Evolutionary conservation across 805 yeast species (phyloP).

Genomic region (Metschnikowia sp.): DNA sequence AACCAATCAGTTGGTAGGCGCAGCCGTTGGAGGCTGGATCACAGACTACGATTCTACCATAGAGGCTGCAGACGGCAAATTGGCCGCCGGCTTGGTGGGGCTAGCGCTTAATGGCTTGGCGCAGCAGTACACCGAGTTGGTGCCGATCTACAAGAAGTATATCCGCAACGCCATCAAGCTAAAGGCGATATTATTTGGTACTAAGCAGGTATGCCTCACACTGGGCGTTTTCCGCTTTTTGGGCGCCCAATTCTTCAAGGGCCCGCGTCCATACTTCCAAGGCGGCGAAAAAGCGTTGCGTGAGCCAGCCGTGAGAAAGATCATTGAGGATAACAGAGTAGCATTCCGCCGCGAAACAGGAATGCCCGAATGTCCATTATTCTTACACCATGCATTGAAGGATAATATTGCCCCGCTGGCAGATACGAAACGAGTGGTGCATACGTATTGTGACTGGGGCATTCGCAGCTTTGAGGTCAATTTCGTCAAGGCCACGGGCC

Average conservation of each 20-base stretch:
- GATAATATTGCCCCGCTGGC: slow-evolving; percentile 24
- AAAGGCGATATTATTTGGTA: not conserved
- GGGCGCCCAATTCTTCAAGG: slow-evolving; percentile 7
- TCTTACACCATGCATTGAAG: slow-evolving; percentile 22
- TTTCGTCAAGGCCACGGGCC: slow-evolving; percentile 25
- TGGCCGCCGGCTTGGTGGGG: slow-evolving; percentile 30
- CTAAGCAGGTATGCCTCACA: slow-evolving; percentile 2
- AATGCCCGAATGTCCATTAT: slow-evolving; percentile 25
- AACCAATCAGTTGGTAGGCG: slow-evolving; percentile 24
- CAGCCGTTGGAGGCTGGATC: slow-evolving; percentile 37
- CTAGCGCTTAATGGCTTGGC: slow-evolving; percentile 29
- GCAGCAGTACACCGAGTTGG: slow-evolving; percentile 30
- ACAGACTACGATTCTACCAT: slow-evolving; percentile 31
- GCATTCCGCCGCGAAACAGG: slow-evolving; percentile 5
- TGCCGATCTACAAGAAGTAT: not conserved
- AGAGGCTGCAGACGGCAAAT: slow-evolving; percentile 23
- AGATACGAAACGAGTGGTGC: slow-evolving; percentile 19
- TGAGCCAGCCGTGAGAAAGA: not conserved
- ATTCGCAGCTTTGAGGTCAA: slow-evolving; percentile 28
- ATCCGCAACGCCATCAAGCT: not conserved
- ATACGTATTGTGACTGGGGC: slow-evolving; percentile 30
- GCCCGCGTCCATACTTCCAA: slow-evolving; percentile 4
- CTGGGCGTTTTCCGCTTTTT: slow-evolving; percentile 5
- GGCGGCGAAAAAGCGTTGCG: slow-evolving; percentile 4
- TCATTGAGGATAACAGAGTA: slow-evolving; percentile 7